A percentile compares a stretch with the other conserved stretches of the same genome.
Conservation (phyloP, 2,329 filamentous ascomycete genomes). For the Berkeleyomyces rouxiae region DNA sequence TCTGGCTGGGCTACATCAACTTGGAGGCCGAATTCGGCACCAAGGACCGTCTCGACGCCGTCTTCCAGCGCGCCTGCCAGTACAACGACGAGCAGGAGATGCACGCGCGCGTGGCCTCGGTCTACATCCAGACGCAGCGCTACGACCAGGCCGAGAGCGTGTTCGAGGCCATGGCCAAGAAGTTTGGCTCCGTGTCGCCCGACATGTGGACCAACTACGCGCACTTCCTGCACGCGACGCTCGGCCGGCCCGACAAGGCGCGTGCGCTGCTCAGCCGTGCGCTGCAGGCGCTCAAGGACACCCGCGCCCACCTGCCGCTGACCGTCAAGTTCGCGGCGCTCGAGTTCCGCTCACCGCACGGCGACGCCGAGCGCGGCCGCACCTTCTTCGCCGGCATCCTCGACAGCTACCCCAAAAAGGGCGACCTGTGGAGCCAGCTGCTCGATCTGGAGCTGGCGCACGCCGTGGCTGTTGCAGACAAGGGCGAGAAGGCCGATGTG, state of each 20-base stretch:
- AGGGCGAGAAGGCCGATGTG: conserved; percentile 35
- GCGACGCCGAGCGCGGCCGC: conserved; percentile 76
- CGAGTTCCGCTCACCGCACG: conserved; percentile 71
- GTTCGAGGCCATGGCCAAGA: conserved; percentile 76
- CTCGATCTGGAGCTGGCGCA: conserved; percentile 65
- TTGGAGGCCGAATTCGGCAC: conserved; percentile 81
- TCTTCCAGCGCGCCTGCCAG: conserved; percentile 84
- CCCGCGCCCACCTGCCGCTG: conserved; percentile 46
- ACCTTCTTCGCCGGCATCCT: conserved; percentile 88
- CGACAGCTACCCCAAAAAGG: conserved; percentile 69
- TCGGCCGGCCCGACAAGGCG: conserved; percentile 52
- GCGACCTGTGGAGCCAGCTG: conserved; percentile 85
- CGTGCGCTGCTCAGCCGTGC: conserved; percentile 68
- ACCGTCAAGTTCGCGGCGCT: conserved; percentile 80
- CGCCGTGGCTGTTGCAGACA: conserved; percentile 35
- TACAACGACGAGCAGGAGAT: conserved; percentile 87
- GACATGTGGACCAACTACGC: conserved; percentile 90
- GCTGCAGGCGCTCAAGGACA: conserved; percentile 56
- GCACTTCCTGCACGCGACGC: conserved; percentile 68
- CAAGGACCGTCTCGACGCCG: conserved; percentile 64
- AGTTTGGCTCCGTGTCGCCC: conserved; percentile 65
- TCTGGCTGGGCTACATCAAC: conserved; percentile 91
- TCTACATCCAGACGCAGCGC: conserved; percentile 86
- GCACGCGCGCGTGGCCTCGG: conserved; percentile 76
- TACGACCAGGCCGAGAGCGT: conserved; percentile 73